Base-by-base conservation (phyloP, 805 yeast species). In the Candida montana region DNA sequence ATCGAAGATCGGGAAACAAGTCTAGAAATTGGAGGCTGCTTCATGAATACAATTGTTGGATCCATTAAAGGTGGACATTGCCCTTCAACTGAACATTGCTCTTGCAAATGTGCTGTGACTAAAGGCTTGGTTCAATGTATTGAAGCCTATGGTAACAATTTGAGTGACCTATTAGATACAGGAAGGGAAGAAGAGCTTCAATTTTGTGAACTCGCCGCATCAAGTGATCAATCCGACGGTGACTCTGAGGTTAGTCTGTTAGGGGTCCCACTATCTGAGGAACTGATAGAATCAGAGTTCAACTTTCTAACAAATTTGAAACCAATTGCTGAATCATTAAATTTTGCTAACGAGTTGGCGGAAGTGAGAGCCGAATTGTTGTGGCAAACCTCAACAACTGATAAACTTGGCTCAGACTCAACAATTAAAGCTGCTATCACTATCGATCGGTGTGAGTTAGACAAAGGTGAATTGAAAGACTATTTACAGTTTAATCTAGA, bases 381-480 rank as follows among this genome's bases (percentile, higher is more conserved):
- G 6, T 48, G 48, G 47, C 26, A 39, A 13, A 41, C 41, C 10
- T 35, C 51, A 7, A 31, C 19, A 4, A 28, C 35, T 12, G 44
- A 42, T 5, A 21, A 24, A 2, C 8, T 18, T 1, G 20, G 15
- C 5, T 11, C 16, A 2, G 29, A 28, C 8, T 30, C 32, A 23
- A 35, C 16, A 5, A 23, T 52, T 8, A 12, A 23, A 6, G 38
- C 47, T 1, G 48, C 49, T 5, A 39, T 53, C 6, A 36, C 46
- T 12, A 21, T 52, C 19, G 57, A 55, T 23, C 47, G 44, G 27
- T 55, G 59, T 39, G 55, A 49, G 16, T 23, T 55, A 27, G 42
- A 28, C 2, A 30, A 37, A 3, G 33, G 30, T 7, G 57, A 49
- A 11, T 39, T 50, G 15, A 30, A 29, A 5, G 39, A 48, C 18